Percentiles rank a stretch among this genome's conserved stretches.
Conservation (phyloP, 805 yeast species). For the Hanseniaspora pseudoguilliermondii region DNA sequence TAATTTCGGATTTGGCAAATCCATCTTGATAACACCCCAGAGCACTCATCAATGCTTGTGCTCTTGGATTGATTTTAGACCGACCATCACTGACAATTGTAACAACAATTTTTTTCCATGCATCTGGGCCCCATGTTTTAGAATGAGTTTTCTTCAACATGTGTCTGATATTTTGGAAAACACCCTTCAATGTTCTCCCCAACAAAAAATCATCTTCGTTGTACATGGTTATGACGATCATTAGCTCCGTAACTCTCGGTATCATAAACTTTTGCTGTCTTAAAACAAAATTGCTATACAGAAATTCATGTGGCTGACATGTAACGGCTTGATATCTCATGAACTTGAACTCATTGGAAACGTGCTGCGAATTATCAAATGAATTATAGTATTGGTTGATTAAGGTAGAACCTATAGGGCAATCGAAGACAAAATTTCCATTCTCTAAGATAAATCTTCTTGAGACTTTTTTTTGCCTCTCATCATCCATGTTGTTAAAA, state of each 20-base stretch:
- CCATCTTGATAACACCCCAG: constrained; percentile 92
- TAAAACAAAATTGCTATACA: constrained; percentile 51
- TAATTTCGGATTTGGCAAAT: constrained; percentile 81
- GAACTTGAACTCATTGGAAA: constrained; percentile 50
- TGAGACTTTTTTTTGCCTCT: constrained; percentile 8
- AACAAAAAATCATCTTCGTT: constrained; percentile 74
- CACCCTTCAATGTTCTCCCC: constrained; percentile 80
- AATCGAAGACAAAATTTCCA: constrained; percentile 77
- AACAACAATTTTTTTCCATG: constrained; percentile 90
- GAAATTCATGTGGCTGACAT: constrained; percentile 71
- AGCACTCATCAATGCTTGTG: constrained; percentile 70
- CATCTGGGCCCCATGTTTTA: constrained; percentile 82
- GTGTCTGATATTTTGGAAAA: constrained; percentile 73
- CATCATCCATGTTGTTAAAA: not conserved
- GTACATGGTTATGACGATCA: constrained; percentile 80
- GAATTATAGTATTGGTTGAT: constrained; percentile 37
- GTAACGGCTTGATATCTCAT: constrained; percentile 93
- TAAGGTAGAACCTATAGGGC: constrained; percentile 69
- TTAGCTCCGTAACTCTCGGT: constrained; percentile 71
- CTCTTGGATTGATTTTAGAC: constrained; percentile 61
- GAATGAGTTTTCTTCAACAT: constrained; percentile 53
- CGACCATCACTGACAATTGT: constrained; percentile 88
- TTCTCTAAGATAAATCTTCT: constrained; percentile 30
- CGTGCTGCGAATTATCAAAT: constrained; percentile 35
- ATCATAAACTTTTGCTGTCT: constrained; percentile 68